Conservation (phyloP, 192 early-diverging fungal genomes). For the Gaertneriomyces sp. region DNA sequence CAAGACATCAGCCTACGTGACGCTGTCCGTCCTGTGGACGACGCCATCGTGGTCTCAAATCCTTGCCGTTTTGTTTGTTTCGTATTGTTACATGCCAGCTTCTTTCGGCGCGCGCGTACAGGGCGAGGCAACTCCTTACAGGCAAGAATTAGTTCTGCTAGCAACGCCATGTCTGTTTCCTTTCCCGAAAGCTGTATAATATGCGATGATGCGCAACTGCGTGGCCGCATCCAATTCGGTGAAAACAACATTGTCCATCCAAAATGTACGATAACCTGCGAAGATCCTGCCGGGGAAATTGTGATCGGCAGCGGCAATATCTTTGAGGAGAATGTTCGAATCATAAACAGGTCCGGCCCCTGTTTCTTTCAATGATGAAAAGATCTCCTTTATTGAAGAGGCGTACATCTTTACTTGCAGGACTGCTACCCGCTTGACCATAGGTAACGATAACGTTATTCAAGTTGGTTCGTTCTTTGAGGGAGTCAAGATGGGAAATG, state of each 20-base stretch:
- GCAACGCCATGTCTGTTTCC: background rate
- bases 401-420: constrained; percentile 5
- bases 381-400: background rate
- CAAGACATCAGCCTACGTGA: too few relatives aligned
- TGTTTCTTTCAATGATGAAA: background rate
- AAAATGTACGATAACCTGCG: constrained; percentile 64
- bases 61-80: too few relatives aligned
- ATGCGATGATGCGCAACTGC: constrained; percentile 40
- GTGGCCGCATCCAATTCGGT: constrained; percentile 31
- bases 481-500: constrained; percentile 61
- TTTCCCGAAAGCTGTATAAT: constrained; percentile 7
- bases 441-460: constrained; percentile 72
- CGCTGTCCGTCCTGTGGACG: too few relatives aligned
- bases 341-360: constrained; percentile 60
- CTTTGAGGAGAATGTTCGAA: constrained; percentile 67
- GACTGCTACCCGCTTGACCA: constrained; percentile 40
- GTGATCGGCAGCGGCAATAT: constrained; percentile 70
- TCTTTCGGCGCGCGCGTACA: too few relatives aligned
- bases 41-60: too few relatives aligned
- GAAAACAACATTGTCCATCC: constrained; percentile 61
- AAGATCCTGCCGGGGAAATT: constrained; percentile 55
- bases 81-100: too few relatives aligned
- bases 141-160: too few relatives aligned
- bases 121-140: too few relatives aligned
- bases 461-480: constrained; percentile 69